phyloP scores from a whole-genome alignment of 495 filamentous ascomycete genomes.

The Darksidea phi region DNA sequence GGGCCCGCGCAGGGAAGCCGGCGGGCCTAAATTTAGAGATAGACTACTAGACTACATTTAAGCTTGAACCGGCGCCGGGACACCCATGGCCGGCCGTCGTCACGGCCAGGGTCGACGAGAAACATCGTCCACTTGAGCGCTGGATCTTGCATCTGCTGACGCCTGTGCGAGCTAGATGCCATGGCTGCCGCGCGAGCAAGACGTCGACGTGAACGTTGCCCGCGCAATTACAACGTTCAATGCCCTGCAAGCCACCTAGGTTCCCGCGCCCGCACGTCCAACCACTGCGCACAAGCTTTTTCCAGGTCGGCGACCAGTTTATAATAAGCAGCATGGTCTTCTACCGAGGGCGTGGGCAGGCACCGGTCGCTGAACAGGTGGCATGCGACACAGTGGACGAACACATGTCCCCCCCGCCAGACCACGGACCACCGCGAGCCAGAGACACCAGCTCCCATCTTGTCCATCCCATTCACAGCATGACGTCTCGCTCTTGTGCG shows the following conservation, averaged over 20 bases:
- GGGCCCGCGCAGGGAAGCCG: background rate
- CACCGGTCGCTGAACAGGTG: background rate
- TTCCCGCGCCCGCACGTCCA: background rate
- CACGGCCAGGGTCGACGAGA: background rate
- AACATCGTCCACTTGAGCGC: slow-evolving; percentile 1
- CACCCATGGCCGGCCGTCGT: slow-evolving; percentile 10
- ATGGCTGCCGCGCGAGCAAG: slow-evolving; percentile 18
- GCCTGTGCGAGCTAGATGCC: slow-evolving; percentile 6
- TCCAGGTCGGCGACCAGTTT: background rate
- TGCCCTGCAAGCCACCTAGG: slow-evolving; percentile 22
- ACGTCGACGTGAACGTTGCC: slow-evolving; percentile 7
- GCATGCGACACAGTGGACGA: too few relatives aligned
- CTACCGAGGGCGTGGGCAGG: slow-evolving; percentile 7
- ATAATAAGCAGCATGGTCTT: slow-evolving; percentile 9
- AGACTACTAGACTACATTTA: slow-evolving; percentile 33
- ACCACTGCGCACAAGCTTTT: background rate
- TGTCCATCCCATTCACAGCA: too few relatives aligned
- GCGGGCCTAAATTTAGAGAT: slow-evolving; percentile 24
- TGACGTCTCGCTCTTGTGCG: too few relatives aligned
- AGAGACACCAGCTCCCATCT: too few relatives aligned
- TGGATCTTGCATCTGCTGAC: slow-evolving; percentile 21
- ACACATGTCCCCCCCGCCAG: too few relatives aligned
- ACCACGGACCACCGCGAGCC: too few relatives aligned
- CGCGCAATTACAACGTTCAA: slow-evolving; percentile 20
- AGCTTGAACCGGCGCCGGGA: slow-evolving; percentile 10